phyloP scores from a whole-genome alignment of 2,329 filamentous ascomycete species.

The Juglanconis oblonga region DNA sequence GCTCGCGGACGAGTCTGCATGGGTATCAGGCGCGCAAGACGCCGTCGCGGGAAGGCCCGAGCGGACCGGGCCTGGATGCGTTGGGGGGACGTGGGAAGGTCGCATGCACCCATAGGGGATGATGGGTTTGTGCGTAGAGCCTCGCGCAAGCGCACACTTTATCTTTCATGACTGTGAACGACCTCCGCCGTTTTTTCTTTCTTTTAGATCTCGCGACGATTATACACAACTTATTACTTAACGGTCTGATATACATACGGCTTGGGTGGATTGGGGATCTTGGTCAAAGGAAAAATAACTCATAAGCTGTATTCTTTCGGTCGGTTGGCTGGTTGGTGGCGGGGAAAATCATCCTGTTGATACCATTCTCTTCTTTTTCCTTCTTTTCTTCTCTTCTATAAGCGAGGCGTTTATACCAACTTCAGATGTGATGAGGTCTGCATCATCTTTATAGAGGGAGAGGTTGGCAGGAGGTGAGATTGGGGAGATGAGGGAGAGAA shows the following conservation, averaged over 20 bases:
- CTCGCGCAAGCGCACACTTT: background rate
- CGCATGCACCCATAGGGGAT: background rate
- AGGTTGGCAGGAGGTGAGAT: background rate
- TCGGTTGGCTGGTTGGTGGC: background rate
- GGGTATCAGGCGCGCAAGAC: constrained; percentile 42
- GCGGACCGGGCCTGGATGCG: constrained; percentile 18
- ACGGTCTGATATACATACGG: constrained; percentile 3
- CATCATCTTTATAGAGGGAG: background rate
- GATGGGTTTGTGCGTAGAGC: background rate
- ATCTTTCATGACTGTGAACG: background rate
- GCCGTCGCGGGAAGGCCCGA: constrained; percentile 25
- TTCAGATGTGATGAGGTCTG: constrained; percentile 10
- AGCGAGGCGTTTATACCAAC: constrained; percentile 12
- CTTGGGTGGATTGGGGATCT: background rate
- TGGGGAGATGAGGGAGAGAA: background rate
- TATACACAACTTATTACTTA: background rate
- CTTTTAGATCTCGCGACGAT: background rate
- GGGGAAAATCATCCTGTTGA: constrained; percentile 11
- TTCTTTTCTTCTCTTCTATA: constrained; percentile 8
- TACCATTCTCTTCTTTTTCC: constrained; percentile 9
- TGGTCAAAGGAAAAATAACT: background rate
- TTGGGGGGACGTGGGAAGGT: constrained; percentile 6
- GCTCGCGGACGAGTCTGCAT: constrained; percentile 47
- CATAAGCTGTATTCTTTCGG: background rate
- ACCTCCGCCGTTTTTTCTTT: background rate